These are phyloP conservation scores for Henckelia pumila DNA, from an alignment of 257 asterid species.

Conservation along the genomic window DNA sequence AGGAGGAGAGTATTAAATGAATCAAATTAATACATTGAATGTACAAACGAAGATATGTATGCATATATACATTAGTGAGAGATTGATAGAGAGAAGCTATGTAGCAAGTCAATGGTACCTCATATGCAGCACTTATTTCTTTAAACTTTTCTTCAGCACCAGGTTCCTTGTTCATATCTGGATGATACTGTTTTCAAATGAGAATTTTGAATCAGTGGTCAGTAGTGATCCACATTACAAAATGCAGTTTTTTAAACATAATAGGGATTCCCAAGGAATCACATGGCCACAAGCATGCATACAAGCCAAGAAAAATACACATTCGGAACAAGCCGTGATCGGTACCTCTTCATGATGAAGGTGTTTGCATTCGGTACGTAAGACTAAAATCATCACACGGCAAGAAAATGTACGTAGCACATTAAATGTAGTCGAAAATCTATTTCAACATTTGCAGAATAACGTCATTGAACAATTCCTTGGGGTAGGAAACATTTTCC, in stretches of 20 bases:
- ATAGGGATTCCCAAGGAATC: neutral
- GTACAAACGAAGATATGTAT: too few relatives aligned
- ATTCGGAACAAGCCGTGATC: neutral
- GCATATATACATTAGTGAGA: neutral
- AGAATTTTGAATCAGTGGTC: slow-evolving; percentile 10
- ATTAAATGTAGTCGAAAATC: neutral
- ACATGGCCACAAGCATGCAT: neutral
- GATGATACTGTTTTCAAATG: slow-evolving; percentile 73
- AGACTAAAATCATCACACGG: neutral
- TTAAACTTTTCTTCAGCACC: slow-evolving; percentile 94
- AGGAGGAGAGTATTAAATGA: slow-evolving; percentile 9
- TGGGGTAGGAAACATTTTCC: neutral
- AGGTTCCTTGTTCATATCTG: slow-evolving; percentile 79
- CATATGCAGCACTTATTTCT: slow-evolving; percentile 93
- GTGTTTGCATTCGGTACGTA: neutral
- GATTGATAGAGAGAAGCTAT: neutral
- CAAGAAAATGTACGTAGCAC: too few relatives aligned
- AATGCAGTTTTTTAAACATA: neutral
- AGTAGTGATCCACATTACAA: neutral
- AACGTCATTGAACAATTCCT: neutral
- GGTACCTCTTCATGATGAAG: neutral
- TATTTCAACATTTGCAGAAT: neutral
- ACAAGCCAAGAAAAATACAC: neutral
- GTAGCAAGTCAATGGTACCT: slow-evolving; percentile 46
- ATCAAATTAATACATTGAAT: slow-evolving; percentile 9